A percentile compares a stretch with the other conserved stretches of the same genome.
phyloP scores from a whole-genome alignment of 169 alveolate genomes.

The Plasmodium gaboni region DNA sequence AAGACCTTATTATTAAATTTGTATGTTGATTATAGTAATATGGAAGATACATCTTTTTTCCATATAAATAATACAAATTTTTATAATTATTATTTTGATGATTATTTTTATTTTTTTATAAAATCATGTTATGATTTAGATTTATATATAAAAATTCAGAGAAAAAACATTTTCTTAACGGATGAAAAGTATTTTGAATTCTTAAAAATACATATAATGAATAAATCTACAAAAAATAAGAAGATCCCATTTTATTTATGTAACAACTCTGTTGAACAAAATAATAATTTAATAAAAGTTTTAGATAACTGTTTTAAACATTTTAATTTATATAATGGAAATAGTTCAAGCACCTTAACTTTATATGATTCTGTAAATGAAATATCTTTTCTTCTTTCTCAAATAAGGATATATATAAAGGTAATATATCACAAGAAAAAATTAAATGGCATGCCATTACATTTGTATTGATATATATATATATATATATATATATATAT shows the following conservation, averaged over 20 bases:
- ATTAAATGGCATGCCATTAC: background rate
- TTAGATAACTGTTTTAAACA: slow-evolving; percentile 10
- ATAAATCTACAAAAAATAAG: slow-evolving; percentile 21
- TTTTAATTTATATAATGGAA: background rate
- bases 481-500: background rate
- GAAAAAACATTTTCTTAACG: slow-evolving; percentile 15
- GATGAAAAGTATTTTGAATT: slow-evolving; percentile 16
- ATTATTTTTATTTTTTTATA: slow-evolving; percentile 26
- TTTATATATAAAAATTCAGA: slow-evolving; percentile 20
- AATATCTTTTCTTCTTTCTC: slow-evolving; percentile 35
- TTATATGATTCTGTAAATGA: slow-evolving; percentile 35
- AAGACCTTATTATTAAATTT: slow-evolving; percentile 22
- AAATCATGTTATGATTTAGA: slow-evolving; percentile 13
- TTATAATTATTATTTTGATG: slow-evolving; percentile 30
- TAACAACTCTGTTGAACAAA: slow-evolving; percentile 3
- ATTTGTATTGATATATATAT: background rate
- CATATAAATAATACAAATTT: slow-evolving; percentile 21
- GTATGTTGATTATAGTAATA: slow-evolving; percentile 2
- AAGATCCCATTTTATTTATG: slow-evolving; percentile 21
- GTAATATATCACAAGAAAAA: slow-evolving; percentile 3
- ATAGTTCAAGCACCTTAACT: background rate
- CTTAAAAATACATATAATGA: slow-evolving; percentile 34
- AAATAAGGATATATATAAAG: slow-evolving; percentile 25
- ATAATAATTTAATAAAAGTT: slow-evolving; percentile 7
- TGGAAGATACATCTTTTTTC: slow-evolving; percentile 22